Evolutionary conservation across 257 asterid genomes (phyloP).

Genomic region (Ehretia macrophylla): DNA sequence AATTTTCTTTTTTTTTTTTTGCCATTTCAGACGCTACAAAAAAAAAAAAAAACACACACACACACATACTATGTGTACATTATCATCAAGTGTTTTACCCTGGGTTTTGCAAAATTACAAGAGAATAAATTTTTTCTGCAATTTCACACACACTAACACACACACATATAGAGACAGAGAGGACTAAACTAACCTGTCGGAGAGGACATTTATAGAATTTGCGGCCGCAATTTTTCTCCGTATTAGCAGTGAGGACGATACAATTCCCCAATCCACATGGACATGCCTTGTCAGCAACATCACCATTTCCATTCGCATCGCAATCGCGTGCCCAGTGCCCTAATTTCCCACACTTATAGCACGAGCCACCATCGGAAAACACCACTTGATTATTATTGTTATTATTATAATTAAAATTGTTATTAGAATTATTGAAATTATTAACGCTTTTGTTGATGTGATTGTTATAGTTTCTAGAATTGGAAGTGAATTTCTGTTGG

Average conservation of each 20-base stretch:
- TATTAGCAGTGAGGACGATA: conserved; percentile 15
- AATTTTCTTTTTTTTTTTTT: too few relatives aligned
- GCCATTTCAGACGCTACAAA: too few relatives aligned
- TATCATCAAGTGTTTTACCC: too few relatives aligned
- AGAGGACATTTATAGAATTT: conserved; percentile 23
- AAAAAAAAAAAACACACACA: too few relatives aligned
- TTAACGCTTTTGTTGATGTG: neutral
- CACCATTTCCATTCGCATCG: conserved; percentile 4
- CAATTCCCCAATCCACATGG: conserved; percentile 18
- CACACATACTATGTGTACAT: too few relatives aligned
- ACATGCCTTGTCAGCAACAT: conserved; percentile 15
- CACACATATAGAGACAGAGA: too few relatives aligned
- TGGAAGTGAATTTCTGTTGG: conserved; percentile 4
- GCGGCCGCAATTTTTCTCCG: conserved; percentile 21
- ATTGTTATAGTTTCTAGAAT: neutral
- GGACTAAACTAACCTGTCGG: conserved; percentile 9
- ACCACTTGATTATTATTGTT: too few relatives aligned
- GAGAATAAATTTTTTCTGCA: too few relatives aligned
- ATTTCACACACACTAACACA: too few relatives aligned
- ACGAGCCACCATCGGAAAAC: too few relatives aligned
- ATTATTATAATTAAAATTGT: too few relatives aligned
- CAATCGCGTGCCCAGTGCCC: conserved; percentile 23
- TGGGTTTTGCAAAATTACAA: too few relatives aligned
- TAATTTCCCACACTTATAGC: conserved; percentile 15
- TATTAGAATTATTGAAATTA: neutral